Conservation (phyloP, 2,329 filamentous ascomycete species). For the Colletotrichum orchidophilum region DNA sequence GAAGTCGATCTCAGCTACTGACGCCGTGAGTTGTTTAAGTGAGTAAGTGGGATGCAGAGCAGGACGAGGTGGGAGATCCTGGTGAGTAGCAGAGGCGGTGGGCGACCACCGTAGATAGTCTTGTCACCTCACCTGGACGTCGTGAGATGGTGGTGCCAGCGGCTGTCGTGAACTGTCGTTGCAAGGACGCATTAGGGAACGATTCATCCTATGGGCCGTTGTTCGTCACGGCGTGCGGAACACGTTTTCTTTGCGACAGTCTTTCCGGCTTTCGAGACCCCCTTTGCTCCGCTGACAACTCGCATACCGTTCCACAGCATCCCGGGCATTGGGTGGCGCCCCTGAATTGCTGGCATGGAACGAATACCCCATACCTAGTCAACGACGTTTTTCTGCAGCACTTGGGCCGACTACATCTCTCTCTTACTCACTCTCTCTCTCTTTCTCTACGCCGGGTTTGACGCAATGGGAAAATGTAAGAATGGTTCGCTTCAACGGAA, state of each 20-base stretch:
- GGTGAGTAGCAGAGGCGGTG: neutral
- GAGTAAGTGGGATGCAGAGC: neutral
- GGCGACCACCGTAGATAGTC: conserved; percentile 1
- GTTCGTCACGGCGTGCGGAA: conserved; percentile 4
- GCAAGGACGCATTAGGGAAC: neutral
- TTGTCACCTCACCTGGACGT: conserved; percentile 19
- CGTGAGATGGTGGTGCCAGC: conserved; percentile 32
- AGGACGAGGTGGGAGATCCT: neutral
- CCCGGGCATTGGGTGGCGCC: neutral
- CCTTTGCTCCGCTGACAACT: conserved; percentile 8
- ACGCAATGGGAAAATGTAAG: neutral
- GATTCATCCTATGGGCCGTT: neutral
- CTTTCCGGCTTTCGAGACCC: neutral
- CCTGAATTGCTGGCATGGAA: neutral
- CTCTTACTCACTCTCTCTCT: neutral
- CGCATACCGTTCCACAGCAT: neutral
- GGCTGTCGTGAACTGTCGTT: conserved; percentile 12
- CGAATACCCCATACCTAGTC: no score
- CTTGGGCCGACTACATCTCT: neutral
- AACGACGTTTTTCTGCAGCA: neutral
- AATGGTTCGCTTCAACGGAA: neutral
- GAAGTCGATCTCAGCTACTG: conserved; percentile 1
- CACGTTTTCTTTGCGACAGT: neutral
- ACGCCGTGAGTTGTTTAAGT: neutral
- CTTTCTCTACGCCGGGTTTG: neutral